These are phyloP conservation scores for Chloranthus sessilifolius DNA, from an alignment of 164 flowering plant genomes.

Conservation along the genomic window DNA sequence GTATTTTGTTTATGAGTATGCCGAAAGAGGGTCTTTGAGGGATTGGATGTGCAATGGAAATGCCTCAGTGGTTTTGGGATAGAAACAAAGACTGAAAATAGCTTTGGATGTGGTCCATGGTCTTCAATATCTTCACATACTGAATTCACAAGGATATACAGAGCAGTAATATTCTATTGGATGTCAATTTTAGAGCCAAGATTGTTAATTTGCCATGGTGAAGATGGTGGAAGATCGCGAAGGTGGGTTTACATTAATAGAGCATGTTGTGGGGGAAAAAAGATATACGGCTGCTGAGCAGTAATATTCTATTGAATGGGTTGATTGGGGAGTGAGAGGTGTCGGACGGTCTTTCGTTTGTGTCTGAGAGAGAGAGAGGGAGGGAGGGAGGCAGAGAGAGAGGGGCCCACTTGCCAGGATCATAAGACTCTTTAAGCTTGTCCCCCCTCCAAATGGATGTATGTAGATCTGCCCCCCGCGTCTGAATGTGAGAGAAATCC, in stretches of 20 bases:
- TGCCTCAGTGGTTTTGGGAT: too few species aligned
- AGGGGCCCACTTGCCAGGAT: too few species aligned
- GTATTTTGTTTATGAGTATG: conserved; percentile 64
- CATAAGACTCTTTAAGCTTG: too few species aligned
- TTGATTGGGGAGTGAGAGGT: too few species aligned
- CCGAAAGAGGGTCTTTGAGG: conserved; percentile 69
- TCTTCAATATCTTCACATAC: conserved; percentile 5
- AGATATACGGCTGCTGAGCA: conserved; percentile 1
- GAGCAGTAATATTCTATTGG: conserved; percentile 3
- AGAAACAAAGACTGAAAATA: conserved; percentile 1
- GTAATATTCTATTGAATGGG: too few species aligned
- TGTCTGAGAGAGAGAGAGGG: too few species aligned
- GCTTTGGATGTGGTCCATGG: conserved; percentile 2
- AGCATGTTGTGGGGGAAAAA: background rate
- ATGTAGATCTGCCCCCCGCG: too few species aligned
- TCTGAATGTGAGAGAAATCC: too few species aligned
- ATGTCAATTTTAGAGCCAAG: conserved; percentile 1
- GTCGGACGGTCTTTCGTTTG: too few species aligned
- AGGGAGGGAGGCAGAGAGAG: too few species aligned
- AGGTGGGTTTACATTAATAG: background rate
- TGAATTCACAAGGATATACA: background rate
- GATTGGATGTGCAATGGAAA: conserved; percentile 94
- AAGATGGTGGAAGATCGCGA: background rate
- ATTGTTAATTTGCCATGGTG: conserved; percentile 1
- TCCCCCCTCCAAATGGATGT: too few species aligned